Evolutionary conservation across 495 filamentous ascomycete genomes (phyloP), one percentile per base, ranked within the genome.

Genomic region (Daldinia grandis): DNA sequence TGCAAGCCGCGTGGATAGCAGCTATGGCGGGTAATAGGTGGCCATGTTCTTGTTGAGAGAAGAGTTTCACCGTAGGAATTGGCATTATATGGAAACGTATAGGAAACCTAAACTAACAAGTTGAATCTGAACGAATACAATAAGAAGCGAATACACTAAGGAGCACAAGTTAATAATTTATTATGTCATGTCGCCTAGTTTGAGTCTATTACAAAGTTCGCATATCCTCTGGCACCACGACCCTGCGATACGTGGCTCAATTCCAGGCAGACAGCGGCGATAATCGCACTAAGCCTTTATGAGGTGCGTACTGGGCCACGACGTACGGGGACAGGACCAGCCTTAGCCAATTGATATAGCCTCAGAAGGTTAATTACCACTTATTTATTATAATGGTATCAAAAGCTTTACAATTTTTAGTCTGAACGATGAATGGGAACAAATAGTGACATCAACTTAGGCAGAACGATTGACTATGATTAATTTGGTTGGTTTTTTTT

Each of bases 41-140:
- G 10, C 55, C 35, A 42, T 58, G 55, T 58, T 58, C 55, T 24
- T 27, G 35, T 28, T 12, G 17, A 8, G 55, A 58, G 55, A 58
- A 58, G 17, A 58, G 55, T 19, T 58, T 38, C 2, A 40, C 55
- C 4, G 31, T 40, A 27, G 33, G 35, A 27, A 5, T 17, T n/a
- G 55, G 33, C 55, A 58, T 58, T 17, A 15, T 77, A 25, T 53
- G 5, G 15, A 53, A 53, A 25, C 17, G 25, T 53, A 28, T 15
- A 15, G 4, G 4, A 8, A n/a, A 30, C 7, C 49, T 27, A 10
- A 30, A n/a, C 49, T 27, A 10, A 17, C 0, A 19, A 27, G 5
- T 51, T n/a, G 15, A 7, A 30, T 47, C 9, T 8, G 9, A 24
- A 24, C 3, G 0, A 2, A 47, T 24, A 47, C 3, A 47, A 47